These are phyloP conservation scores for Boletales sp. DNA, from an alignment of 768 basidiomycete species.

Conservation along the genomic window DNA sequence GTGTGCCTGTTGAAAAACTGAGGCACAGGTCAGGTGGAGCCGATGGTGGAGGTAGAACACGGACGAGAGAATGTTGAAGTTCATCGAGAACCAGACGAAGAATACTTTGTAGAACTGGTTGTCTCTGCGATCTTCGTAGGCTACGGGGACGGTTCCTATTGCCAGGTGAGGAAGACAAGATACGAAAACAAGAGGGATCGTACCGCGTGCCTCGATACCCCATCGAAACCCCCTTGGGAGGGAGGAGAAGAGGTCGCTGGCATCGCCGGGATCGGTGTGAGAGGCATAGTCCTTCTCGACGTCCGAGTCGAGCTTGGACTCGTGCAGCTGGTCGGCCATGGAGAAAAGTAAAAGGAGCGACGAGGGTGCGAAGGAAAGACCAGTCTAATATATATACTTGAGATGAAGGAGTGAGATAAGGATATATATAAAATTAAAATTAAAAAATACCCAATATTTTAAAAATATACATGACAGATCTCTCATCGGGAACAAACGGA, in stretches of 20 bases:
- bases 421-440: not conserved
- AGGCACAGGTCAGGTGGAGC: not conserved
- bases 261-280: slow-evolving; percentile 9
- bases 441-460: not conserved
- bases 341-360: not conserved
- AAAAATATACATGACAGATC: not conserved
- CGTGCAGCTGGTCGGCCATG: slow-evolving; percentile 23
- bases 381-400: slow-evolving; percentile 13
- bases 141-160: slow-evolving; percentile 52
- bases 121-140: slow-evolving; percentile 48
- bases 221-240: slow-evolving; percentile 23
- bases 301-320: slow-evolving; percentile 21
- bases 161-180: not conserved
- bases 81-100: slow-evolving; percentile 70
- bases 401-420: slow-evolving; percentile 1
- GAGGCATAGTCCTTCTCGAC: slow-evolving; percentile 28
- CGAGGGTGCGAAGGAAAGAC: not conserved
- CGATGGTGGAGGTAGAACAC: slow-evolving; percentile 7
- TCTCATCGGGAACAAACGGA: not conserved
- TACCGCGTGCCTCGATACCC: slow-evolving; percentile 33
- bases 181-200: not conserved
- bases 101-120: slow-evolving; percentile 62
- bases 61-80: slow-evolving; percentile 60
- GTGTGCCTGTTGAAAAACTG: slow-evolving; percentile 65
- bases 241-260: not conserved